These are phyloP conservation scores for Microdochium paspali DNA, from an alignment of 2,329 filamentous ascomycete genomes.

Conservation along the genomic window DNA sequence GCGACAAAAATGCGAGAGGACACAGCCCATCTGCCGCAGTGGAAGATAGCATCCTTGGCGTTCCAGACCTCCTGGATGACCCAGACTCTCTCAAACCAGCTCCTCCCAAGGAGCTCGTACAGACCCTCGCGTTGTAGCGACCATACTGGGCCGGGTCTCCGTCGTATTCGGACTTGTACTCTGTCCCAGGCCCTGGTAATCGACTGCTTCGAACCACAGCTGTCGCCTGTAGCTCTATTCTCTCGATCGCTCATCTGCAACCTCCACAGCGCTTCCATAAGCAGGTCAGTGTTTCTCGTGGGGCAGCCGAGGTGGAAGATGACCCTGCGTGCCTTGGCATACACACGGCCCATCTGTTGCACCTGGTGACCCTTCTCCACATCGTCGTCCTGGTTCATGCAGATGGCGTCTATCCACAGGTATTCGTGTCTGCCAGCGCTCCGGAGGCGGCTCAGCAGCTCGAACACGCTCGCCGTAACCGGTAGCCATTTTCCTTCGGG, in stretches of 20 bases:
- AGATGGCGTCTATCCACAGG: constrained; percentile 8
- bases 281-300: background rate
- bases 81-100: no score
- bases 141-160: no score
- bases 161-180: no score
- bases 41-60: no score
- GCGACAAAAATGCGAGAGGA: no score
- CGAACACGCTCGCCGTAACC: background rate
- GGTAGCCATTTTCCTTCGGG: background rate
- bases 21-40: no score
- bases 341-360: constrained; percentile 4
- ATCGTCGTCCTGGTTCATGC: constrained; percentile 6
- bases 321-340: background rate
- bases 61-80: no score
- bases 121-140: no score
- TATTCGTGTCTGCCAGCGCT: constrained; percentile 1
- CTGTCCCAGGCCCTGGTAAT: no score
- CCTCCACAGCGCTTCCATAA: background rate
- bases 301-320: background rate
- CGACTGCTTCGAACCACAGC: no score
- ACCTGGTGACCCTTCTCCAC: constrained; percentile 3
- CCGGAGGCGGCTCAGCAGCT: constrained; percentile 4
- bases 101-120: no score
- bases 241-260: background rate
- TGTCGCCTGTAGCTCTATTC: background rate